Evolutionary conservation across 1,139 yeast genomes (phyloP).

Genomic region (Protomyces arabidopsidicola): DNA sequence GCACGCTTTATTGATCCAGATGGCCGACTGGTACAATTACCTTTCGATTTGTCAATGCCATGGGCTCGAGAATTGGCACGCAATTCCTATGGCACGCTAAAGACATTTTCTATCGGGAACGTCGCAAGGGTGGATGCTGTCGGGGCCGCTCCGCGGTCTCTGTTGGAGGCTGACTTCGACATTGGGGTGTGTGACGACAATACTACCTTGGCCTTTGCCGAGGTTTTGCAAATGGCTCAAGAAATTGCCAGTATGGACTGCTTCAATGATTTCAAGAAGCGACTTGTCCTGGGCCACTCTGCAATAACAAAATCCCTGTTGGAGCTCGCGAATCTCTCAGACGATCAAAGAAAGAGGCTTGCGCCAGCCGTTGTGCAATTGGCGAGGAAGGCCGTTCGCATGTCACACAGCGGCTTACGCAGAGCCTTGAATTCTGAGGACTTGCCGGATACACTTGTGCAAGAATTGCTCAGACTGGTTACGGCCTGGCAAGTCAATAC

Average conservation of each 20-base stretch:
- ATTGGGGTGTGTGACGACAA: slow-evolving; percentile 58
- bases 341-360: slow-evolving; percentile 30
- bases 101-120: slow-evolving; percentile 59
- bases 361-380: not conserved
- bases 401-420: not conserved
- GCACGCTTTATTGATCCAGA: slow-evolving; percentile 75
- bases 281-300: slow-evolving; percentile 64
- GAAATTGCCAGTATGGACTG: not conserved
- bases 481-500: slow-evolving; percentile 47
- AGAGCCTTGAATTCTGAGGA: slow-evolving; percentile 36
- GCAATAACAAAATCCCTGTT: slow-evolving; percentile 47
- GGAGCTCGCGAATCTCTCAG: slow-evolving; percentile 32
- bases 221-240: not conserved
- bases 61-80: slow-evolving; percentile 79
- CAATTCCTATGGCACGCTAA: slow-evolving; percentile 45
- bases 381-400: slow-evolving; percentile 37
- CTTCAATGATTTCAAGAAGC: slow-evolving; percentile 59
- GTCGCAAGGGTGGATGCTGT: slow-evolving; percentile 62
- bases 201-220: not conserved
- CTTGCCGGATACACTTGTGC: slow-evolving; percentile 59
- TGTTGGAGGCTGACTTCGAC: slow-evolving; percentile 81
- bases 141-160: slow-evolving; percentile 65
- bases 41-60: slow-evolving; percentile 84
- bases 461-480: slow-evolving; percentile 57
- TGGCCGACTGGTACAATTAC: slow-evolving; percentile 81